These are phyloP conservation scores for Fraxinus sp. DNA, from an alignment of 305 asterid species.

Conservation along the genomic window DNA sequence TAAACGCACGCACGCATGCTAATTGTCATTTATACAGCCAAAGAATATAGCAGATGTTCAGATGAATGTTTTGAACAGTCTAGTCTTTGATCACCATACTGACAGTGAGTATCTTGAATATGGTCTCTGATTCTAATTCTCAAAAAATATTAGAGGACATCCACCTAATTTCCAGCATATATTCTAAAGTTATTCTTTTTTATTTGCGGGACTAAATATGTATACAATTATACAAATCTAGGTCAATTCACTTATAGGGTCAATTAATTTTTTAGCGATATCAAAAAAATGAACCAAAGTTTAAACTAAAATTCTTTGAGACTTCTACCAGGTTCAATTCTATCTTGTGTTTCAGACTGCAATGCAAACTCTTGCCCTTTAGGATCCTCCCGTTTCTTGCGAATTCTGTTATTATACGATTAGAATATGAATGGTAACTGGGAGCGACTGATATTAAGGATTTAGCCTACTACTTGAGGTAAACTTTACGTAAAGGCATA, in stretches of 20 bases:
- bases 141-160: not conserved
- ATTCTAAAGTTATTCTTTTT: not conserved
- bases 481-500: constrained; percentile 26
- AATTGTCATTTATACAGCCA: not conserved
- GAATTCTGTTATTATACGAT: not conserved
- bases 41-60: not conserved
- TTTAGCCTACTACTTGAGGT: constrained; percentile 91
- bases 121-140: constrained; percentile 18
- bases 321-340: not conserved
- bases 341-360: not conserved
- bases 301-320: not conserved
- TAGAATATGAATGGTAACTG: constrained; percentile 13
- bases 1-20: not conserved
- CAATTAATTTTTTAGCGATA: constrained; percentile 15
- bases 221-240: not conserved
- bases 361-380: constrained; percentile 10
- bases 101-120: constrained; percentile 6
- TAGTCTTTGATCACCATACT: constrained; percentile 18
- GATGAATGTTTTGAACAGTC: constrained; percentile 22
- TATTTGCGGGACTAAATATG: not conserved
- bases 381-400: constrained; percentile 12
- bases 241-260: constrained; percentile 13
- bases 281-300: not conserved
- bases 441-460: no score
- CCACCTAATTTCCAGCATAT: not conserved